Conservation (phyloP, 2,329 filamentous ascomycete genomes). For the Hymenoscyphus infarciens region DNA sequence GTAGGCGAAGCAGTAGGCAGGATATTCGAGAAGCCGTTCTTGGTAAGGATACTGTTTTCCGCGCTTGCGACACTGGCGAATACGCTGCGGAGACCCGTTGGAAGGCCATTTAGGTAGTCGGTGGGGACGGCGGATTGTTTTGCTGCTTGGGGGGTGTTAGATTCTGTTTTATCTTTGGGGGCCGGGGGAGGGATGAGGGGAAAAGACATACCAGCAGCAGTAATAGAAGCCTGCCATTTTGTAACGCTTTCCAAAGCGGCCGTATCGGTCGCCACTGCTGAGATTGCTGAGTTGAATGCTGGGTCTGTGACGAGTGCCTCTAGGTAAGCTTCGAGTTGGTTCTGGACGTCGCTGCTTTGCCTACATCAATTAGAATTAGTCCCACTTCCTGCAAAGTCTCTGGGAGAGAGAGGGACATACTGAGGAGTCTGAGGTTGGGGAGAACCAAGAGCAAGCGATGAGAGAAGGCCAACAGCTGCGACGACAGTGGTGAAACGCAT, state of each 20-base stretch:
- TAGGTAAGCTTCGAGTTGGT: background rate
- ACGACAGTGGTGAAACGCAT: slow-evolving; percentile 7
- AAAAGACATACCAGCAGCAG: background rate
- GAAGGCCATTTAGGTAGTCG: slow-evolving; percentile 1
- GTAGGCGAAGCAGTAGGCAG: background rate
- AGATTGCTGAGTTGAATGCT: background rate
- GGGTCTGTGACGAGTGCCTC: background rate
- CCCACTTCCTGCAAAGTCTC: background rate
- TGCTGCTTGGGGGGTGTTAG: background rate
- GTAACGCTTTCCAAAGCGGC: background rate
- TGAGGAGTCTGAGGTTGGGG: background rate
- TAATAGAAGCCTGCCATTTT: background rate
- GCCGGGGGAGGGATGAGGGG: background rate
- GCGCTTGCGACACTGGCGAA: background rate
- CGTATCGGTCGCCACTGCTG: background rate
- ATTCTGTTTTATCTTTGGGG: background rate
- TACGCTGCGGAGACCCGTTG: background rate
- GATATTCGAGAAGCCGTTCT: slow-evolving; percentile 1
- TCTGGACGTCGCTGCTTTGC: background rate
- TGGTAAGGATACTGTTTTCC: slow-evolving; percentile 1
- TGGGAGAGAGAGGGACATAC: background rate
- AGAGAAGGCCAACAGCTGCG: slow-evolving; percentile 2
- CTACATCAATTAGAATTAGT: background rate
- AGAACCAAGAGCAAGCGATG: background rate
- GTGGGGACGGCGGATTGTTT: background rate